Percentiles rank a stretch among this genome's conserved stretches.
These are phyloP conservation scores for Phlyctochytrium planicorne DNA, from an alignment of 192 early-diverging fungal genomes.

Conservation along the genomic window DNA sequence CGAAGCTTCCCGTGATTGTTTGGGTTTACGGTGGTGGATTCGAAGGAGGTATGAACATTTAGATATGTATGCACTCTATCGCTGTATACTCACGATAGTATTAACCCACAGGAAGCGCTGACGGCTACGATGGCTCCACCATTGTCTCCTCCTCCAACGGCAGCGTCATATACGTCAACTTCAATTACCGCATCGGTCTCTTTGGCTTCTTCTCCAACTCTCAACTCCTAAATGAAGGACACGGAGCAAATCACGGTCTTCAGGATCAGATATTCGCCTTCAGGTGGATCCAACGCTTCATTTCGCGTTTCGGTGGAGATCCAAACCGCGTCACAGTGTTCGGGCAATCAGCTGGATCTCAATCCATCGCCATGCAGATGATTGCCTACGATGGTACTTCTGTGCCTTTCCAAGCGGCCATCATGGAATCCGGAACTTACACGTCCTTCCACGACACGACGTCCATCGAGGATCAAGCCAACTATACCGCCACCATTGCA, in stretches of 20 bases:
- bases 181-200: constrained; percentile 61
- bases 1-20: constrained; percentile 43
- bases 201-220: constrained; percentile 48
- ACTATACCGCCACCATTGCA: not conserved
- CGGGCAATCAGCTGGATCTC: constrained; percentile 37
- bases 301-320: constrained; percentile 58
- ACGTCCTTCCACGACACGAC: not conserved
- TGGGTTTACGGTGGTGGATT: constrained; percentile 63
- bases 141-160: constrained; percentile 6
- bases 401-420: constrained; percentile 2
- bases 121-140: constrained; percentile 31
- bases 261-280: constrained; percentile 57
- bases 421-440: constrained; percentile 3
- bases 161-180: constrained; percentile 35
- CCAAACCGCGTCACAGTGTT: constrained; percentile 47
- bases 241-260: constrained; percentile 44
- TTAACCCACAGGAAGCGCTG: no score
- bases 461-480: not conserved
- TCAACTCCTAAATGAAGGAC: constrained; percentile 8
- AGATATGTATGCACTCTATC: no score
- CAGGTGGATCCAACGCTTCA: constrained; percentile 58
- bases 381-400: not conserved
- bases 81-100: no score
- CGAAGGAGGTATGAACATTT: constrained; percentile 36
- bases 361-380: not conserved